Conservation (phyloP, 1,284 basidiomycete species). For the Lignosus rhinocerotis region DNA sequence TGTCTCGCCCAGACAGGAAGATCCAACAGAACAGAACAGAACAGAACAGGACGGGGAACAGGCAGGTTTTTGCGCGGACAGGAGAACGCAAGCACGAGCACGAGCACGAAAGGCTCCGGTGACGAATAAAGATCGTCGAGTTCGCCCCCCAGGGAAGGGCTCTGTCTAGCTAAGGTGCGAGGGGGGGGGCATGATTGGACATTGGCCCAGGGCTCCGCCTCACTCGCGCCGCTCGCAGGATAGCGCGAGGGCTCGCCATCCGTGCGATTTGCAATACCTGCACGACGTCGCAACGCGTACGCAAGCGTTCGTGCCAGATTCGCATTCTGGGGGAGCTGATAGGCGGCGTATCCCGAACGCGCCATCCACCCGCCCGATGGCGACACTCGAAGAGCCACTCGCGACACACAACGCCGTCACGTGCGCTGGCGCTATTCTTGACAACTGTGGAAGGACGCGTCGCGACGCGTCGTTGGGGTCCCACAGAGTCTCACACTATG, state of each 20-base stretch:
- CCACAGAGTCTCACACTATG: background rate
- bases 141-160: too few relatives aligned
- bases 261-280: conserved; percentile 20
- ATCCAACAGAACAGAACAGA: background rate
- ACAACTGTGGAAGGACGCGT: conserved; percentile 11
- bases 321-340: conserved; percentile 17
- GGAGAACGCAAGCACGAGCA: background rate
- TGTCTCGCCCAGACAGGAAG: too few relatives aligned
- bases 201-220: too few relatives aligned
- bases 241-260: conserved; percentile 1
- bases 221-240: background rate
- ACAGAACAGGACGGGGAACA: background rate
- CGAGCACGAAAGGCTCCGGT: conserved; percentile 5
- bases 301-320: conserved; percentile 15
- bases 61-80: background rate
- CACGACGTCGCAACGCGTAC: conserved; percentile 17
- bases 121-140: conserved; percentile 5
- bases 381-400: conserved; percentile 21
- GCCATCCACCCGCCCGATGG: conserved; percentile 19
- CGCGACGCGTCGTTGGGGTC: conserved; percentile 12
- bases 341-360: conserved; percentile 8
- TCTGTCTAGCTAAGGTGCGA: too few relatives aligned
- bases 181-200: too few relatives aligned
- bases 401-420: conserved; percentile 22
- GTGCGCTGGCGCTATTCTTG: conserved; percentile 4